Conservation (phyloP, 2,329 filamentous ascomycete species). For the Ophiostoma quercus region DNA sequence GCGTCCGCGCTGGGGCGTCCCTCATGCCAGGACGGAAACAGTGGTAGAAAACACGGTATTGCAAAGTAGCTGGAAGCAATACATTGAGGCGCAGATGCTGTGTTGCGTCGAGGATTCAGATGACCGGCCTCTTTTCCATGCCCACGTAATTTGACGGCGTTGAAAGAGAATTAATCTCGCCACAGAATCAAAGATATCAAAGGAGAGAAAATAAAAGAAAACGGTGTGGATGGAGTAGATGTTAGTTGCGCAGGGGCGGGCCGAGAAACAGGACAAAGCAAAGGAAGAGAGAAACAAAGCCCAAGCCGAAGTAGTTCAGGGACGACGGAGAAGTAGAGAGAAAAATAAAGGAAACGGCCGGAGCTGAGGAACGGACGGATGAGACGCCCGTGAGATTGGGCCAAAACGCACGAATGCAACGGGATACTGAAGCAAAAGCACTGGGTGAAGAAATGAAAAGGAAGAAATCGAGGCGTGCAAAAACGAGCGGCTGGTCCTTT, state of each 20-base stretch:
- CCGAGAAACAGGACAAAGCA: background rate
- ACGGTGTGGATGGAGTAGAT: background rate
- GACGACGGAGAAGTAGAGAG: background rate
- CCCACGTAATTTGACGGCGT: background rate
- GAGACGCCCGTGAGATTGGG: background rate
- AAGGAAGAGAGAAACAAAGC: background rate
- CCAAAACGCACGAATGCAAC: background rate
- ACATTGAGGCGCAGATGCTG: conserved; percentile 32
- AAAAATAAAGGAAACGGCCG: background rate
- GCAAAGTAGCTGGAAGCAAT: conserved; percentile 31
- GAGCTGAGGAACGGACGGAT: background rate
- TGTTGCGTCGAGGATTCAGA: background rate
- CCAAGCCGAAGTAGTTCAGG: background rate
- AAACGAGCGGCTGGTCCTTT: background rate
- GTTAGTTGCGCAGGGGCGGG: background rate
- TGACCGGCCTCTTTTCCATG: background rate
- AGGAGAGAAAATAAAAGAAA: background rate
- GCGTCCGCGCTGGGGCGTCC: conserved; percentile 22
- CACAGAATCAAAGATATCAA: background rate
- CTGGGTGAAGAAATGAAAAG: background rate
- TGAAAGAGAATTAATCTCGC: background rate
- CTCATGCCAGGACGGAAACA: conserved; percentile 28
- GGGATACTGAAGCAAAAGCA: background rate
- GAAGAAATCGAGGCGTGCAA: background rate
- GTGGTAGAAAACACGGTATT: conserved; percentile 31